Evolutionary conservation across 2,329 filamentous ascomycete species (phyloP), one percentile per base, ranked within the genome.

Genomic region (Curvularia sp.): DNA sequence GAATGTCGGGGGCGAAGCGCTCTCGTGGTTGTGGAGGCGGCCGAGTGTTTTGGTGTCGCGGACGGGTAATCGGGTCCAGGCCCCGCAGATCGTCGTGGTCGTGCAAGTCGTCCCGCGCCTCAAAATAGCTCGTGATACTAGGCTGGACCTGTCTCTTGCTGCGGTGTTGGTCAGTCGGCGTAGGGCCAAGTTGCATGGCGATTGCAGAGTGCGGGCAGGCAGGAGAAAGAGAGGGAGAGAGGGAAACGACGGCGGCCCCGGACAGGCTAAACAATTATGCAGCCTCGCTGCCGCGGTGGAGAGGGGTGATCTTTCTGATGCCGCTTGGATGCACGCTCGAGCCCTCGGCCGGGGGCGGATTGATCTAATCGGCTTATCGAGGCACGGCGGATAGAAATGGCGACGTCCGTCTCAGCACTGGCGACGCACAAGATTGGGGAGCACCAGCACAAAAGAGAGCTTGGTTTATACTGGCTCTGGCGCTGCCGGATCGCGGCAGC

Each of bases 1-100:
- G 88, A 13, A 93, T 81, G 4, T 75, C 68, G 3, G 87, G 86
- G n/a, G 74, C 60, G 47, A 69, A 59, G 47, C 59, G 67, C 46
- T 64, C 61, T 63, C 49, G 57, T 31, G 31, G 49, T 22, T 60
- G 49, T 12, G 44, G 53, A 53, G 49, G 56, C 53, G 39, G 62
- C 42, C 49, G 53, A 44, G 59, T 39, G 62, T 65, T 58, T 47
- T 65, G 63, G 59, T 66, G 62, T 58, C 51, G 58, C 49, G 54
- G 46, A 60, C 66, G 67, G 69, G 61, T 66, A 67, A 57, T 67
- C 66, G 70, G 66, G 64, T 65, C 64, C 58, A 64, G 58, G 61
- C 66, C 69, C 69, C 65, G 66, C 68, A 58, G 60, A 60, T 72
- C 59, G 57, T 62, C 57, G 52, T 63, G 59, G 56, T 68, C 61